phyloP scores from a whole-genome alignment of 768 basidiomycete genomes.

The Leccinum incarnatum region DNA sequence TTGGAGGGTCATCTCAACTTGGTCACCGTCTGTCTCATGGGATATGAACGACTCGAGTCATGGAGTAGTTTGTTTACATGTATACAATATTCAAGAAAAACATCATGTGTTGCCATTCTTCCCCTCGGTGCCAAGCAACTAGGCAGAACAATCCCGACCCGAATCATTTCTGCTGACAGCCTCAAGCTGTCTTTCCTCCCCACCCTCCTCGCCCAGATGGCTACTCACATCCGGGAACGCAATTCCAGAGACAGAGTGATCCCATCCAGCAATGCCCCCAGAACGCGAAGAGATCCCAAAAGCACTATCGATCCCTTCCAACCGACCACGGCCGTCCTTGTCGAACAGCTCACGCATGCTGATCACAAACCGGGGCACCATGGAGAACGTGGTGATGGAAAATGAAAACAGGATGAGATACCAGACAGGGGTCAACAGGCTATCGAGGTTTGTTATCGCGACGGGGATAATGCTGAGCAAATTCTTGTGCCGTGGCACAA shows the following conservation, averaged over 20 bases:
- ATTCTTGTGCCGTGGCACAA: not conserved
- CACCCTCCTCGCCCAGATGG: not conserved
- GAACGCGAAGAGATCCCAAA: not conserved
- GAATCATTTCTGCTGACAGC: too few species aligned
- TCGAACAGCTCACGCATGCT: not conserved
- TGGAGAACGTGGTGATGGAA: not conserved
- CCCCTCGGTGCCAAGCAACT: too few species aligned
- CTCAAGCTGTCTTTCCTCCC: not conserved
- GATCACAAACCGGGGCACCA: not conserved
- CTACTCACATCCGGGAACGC: not conserved
- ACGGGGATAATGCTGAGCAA: not conserved
- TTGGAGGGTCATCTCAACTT: too few species aligned
- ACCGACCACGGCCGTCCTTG: not conserved
- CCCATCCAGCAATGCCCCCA: not conserved
- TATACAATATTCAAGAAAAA: not conserved
- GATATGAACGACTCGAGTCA: too few species aligned
- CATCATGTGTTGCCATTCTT: too few species aligned
- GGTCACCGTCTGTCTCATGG: too few species aligned
- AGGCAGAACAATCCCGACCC: too few species aligned
- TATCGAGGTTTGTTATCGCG: fast-evolving
- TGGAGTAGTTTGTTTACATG: too few species aligned
- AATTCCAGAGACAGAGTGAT: not conserved
- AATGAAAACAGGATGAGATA: fast-evolving
- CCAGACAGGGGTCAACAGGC: not conserved
- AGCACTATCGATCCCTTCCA: not conserved